Percentiles rank a stretch among this genome's conserved stretches.
Evolutionary conservation across 2,329 filamentous ascomycete genomes (phyloP).

Genomic region (Pseudocercospora eumusae): DNA sequence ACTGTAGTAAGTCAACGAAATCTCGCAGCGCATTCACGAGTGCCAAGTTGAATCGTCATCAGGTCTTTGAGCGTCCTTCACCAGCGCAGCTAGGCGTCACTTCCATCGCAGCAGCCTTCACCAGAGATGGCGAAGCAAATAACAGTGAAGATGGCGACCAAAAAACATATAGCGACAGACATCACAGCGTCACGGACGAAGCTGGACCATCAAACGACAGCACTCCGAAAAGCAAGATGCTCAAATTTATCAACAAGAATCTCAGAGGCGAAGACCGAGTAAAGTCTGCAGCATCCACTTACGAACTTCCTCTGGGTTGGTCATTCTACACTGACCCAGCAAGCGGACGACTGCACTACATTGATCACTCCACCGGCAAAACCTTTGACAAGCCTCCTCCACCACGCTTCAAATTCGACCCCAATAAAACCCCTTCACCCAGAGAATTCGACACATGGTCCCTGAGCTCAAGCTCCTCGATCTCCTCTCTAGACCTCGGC

Average conservation of each 20-base stretch:
- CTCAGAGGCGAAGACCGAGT: not conserved
- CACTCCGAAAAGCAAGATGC: not conserved
- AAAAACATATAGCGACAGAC: not conserved
- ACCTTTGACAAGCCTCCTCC: conserved; percentile 3
- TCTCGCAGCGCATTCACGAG: not conserved
- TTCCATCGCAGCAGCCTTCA: not conserved
- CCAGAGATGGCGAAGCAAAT: not conserved
- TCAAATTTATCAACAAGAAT: not conserved
- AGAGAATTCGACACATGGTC: conserved; percentile 7
- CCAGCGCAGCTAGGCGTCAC: not conserved
- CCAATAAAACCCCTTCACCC: not conserved
- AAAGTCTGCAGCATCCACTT: not conserved
- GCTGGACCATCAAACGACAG: not conserved
- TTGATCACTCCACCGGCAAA: conserved; percentile 7
- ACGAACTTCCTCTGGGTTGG: conserved; percentile 1
- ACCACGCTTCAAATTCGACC: conserved; percentile 8
- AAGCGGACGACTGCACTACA: not conserved
- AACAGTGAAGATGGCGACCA: not conserved
- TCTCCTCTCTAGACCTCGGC: not conserved
- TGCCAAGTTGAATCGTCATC: not conserved
- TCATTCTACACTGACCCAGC: not conserved
- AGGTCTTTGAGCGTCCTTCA: conserved; percentile 1
- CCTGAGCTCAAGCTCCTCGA: not conserved
- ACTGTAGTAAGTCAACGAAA: not conserved
- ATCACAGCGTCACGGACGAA: not conserved